Base-by-base conservation (phyloP, 495 filamentous ascomycete species). In the Xylaria grammica region DNA sequence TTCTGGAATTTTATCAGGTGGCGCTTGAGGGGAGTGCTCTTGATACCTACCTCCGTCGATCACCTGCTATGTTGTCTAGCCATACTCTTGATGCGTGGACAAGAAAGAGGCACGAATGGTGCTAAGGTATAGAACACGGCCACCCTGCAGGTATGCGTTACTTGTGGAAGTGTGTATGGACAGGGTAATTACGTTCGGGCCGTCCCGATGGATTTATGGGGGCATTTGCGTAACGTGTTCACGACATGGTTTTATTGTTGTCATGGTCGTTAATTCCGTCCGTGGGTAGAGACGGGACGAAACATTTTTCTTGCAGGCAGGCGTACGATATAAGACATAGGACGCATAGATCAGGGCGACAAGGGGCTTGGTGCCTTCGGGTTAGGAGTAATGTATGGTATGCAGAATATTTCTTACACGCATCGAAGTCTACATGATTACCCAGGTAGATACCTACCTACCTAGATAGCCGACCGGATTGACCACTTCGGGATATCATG, bases 11-110 rank as follows among this genome's bases (percentile, higher is more conserved):
- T 42, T 20, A 29, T 7, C 24, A 26, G 38, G 24, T 57, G 38
- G 38, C 40, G 17, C 17, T 36, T 40, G 38, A 5, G 15, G n/a
- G 45, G 38, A 44, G 38, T 4, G 54, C 54, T 57, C 54, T 36
- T 57, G 54, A 57, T 57, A 57, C 24, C 54, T 42, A 20, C 42
- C 42, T 59, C 56, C 29, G 56, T 48, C 29, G 29, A 59, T 59
- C 56, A 59, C 9, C 56, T 59, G 56, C 11, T 59, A 9, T 32
- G 42, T 59, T 40, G 27, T 30, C 42, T 48, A 42, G 56, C 48
- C 56, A 59, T 42, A 48, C 56, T 32, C 26, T 22, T 34, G 27
- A 11, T 44, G n/a, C 19, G 27, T 15, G 20, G 38, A 40, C 52
- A 34, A 54, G 34, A 30, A 4, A 8, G 22, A 34, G 15, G 34